These are phyloP conservation scores for Sanghuangporus sanghuang DNA, from an alignment of 1,284 basidiomycete genomes.

Conservation along the genomic window DNA sequence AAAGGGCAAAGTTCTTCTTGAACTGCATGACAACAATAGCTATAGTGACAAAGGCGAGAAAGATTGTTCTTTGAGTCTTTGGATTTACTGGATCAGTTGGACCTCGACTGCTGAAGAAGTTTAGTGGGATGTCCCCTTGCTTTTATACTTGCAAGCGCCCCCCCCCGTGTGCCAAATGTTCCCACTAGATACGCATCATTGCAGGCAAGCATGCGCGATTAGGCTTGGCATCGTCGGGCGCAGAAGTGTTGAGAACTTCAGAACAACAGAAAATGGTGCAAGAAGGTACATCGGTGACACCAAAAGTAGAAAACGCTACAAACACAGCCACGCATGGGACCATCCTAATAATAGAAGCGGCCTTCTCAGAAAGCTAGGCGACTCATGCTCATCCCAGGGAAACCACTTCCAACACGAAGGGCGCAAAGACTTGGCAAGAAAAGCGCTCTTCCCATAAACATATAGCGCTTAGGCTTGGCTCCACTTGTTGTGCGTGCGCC, in stretches of 20 bases:
- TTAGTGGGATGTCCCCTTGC: not conserved
- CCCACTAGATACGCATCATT: not conserved
- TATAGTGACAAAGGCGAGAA: not conserved
- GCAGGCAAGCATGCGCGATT: not conserved
- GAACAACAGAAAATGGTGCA: not conserved
- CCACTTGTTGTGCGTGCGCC: not conserved
- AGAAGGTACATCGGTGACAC: not conserved
- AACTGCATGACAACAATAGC: constrained; percentile 13
- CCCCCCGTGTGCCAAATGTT: not conserved
- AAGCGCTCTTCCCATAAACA: constrained; percentile 1
- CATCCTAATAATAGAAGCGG: not conserved
- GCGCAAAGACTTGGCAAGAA: constrained; percentile 5
- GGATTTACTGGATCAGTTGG: not conserved
- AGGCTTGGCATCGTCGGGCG: constrained; percentile 15
- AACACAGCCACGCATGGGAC: not conserved
- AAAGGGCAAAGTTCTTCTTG: constrained; percentile 18
- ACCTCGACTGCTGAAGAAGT: constrained; percentile 4
- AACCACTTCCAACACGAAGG: constrained; percentile 9
- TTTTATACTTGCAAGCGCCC: constrained; percentile 5
- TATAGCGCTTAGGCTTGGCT: not conserved
- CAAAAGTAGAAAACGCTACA: not conserved
- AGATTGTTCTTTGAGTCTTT: not conserved
- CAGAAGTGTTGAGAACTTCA: not conserved
- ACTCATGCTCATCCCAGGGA: constrained; percentile 11
- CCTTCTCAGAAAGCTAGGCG: not conserved